Percentiles rank a stretch among this genome's conserved stretches.
Evolutionary conservation across 2,329 filamentous ascomycete genomes (phyloP).

Genomic region (Diaporthe aspalathi): DNA sequence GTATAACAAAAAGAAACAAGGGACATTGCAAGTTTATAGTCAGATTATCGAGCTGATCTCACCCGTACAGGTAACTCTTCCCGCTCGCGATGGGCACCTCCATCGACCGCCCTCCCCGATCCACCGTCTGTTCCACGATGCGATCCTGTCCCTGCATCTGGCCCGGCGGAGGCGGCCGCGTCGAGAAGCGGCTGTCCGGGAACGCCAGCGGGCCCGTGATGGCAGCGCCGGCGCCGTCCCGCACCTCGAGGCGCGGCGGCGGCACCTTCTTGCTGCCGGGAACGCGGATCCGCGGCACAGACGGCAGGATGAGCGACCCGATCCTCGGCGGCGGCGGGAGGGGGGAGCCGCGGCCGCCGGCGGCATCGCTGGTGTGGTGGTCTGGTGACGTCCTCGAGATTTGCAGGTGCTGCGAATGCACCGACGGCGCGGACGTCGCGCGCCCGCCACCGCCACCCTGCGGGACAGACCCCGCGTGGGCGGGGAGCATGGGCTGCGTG

Average conservation of each 20-base stretch:
- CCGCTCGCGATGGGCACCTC: conserved; percentile 51
- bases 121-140: conserved; percentile 38
- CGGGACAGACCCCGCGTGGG: neutral
- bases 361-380: no score
- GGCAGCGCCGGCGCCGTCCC: conserved; percentile 41
- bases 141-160: conserved; percentile 9
- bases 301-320: conserved; percentile 52
- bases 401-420: neutral
- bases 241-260: conserved; percentile 45
- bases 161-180: conserved; percentile 27
- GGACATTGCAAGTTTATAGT: neutral
- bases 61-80: conserved; percentile 52
- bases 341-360: conserved; percentile 32
- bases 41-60: neutral
- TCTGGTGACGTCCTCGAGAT: conserved; percentile 4
- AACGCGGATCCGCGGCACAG: conserved; percentile 52
- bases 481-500: neutral
- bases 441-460: conserved; percentile 2
- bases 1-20: neutral
- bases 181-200: conserved; percentile 37
- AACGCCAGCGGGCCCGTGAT: conserved; percentile 47
- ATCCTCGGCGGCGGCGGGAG: conserved; percentile 46
- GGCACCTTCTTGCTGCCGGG: conserved; percentile 56
- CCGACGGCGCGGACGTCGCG: neutral
- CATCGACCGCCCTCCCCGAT: neutral